Evolutionary conservation across 805 yeast genomes (phyloP).

Genomic region (Grigorovia transvaalensis): DNA sequence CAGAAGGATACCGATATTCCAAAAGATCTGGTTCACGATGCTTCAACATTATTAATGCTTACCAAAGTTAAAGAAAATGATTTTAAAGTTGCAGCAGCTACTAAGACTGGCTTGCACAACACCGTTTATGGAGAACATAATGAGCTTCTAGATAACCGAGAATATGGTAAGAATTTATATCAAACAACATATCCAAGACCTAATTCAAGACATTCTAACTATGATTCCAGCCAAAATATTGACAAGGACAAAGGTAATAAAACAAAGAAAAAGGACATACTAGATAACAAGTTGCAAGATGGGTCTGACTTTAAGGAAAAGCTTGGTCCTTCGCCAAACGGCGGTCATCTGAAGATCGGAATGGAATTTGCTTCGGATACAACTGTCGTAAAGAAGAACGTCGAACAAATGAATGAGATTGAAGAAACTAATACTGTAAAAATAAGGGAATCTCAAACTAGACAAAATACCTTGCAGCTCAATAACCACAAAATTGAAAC

Average conservation of each 20-base stretch:
- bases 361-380: too few relatives aligned
- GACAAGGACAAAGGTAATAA: background rate
- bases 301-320: too few relatives aligned
- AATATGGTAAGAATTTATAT: background rate
- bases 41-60: constrained; percentile 51
- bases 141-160: background rate
- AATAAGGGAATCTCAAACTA: too few relatives aligned
- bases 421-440: too few relatives aligned
- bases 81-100: background rate
- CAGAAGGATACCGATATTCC: constrained; percentile 4
- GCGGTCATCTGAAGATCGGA: too few relatives aligned
- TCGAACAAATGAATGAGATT: too few relatives aligned
- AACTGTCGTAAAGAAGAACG: too few relatives aligned
- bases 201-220: background rate
- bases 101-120: background rate
- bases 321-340: too few relatives aligned
- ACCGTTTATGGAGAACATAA: background rate
- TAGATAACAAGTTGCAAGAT: background rate
- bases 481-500: too few relatives aligned
- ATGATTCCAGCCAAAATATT: background rate
- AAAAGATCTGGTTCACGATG: constrained; percentile 40
- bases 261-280: background rate
- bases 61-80: constrained; percentile 28
- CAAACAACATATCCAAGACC: background rate
- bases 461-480: too few relatives aligned